Percentiles rank a stretch among this genome's conserved stretches.
These are phyloP conservation scores for Rhododendron mucronatum DNA, from an alignment of 148 eudicot species.

Conservation along the genomic window DNA sequence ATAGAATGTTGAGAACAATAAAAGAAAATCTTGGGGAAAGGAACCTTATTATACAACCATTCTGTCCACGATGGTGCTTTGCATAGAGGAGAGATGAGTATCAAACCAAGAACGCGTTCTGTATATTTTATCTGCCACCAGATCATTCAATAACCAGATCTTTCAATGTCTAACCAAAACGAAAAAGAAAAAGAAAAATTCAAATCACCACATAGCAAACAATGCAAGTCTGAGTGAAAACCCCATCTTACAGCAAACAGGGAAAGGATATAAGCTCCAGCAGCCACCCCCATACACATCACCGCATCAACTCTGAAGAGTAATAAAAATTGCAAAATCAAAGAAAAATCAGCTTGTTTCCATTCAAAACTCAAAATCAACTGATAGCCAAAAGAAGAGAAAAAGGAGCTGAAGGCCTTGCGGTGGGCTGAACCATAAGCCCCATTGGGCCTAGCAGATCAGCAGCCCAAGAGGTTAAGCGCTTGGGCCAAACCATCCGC, in stretches of 20 bases:
- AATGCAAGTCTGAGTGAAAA: background rate
- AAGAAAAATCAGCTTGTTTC: too few relatives aligned
- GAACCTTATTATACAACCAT: constrained; percentile 27
- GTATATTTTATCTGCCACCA: constrained; percentile 20
- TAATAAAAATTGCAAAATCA: too few relatives aligned
- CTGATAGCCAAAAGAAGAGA: too few relatives aligned
- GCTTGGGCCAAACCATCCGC: too few relatives aligned
- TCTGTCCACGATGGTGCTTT: constrained; percentile 29
- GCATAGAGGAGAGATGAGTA: constrained; percentile 29
- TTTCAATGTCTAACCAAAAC: background rate
- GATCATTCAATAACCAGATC: background rate
- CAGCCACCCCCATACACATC: constrained; percentile 28
- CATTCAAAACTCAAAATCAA: too few relatives aligned
- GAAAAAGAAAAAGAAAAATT: background rate
- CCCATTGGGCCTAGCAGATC: too few relatives aligned
- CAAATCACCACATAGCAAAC: background rate
- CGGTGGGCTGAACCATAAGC: too few relatives aligned
- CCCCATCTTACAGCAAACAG: constrained; percentile 24
- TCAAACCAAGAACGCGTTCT: constrained; percentile 25
- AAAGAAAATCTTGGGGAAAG: too few relatives aligned
- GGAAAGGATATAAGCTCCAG: constrained; percentile 30
- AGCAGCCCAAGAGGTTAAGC: too few relatives aligned
- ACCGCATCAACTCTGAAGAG: background rate
- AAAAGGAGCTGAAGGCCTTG: too few relatives aligned
- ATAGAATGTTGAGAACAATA: too few relatives aligned